Base-by-base conservation (phyloP, 2,329 filamentous ascomycete genomes). In the Aotearoamyces nothofagi region DNA sequence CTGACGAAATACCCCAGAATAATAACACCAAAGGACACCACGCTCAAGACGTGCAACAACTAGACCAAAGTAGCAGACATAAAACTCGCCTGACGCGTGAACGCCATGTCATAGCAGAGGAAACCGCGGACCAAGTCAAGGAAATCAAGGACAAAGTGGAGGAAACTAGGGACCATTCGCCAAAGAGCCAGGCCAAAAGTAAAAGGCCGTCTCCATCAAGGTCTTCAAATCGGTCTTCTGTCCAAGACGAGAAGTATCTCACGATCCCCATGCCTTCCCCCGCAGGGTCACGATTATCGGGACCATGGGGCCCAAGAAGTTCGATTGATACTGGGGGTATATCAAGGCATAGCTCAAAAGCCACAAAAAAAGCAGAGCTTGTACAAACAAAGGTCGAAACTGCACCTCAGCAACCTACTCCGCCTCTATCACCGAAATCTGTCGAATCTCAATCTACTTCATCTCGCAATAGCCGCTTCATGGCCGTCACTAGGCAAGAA, bases 401-500 rank as follows among this genome's bases (percentile, higher is more conserved):
- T 14, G 19, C 7, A 20, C n/a, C 24, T 5, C 39, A 38, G 22
- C 37, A 43, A 12, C 44, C 47, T 7, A 47, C 42, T 8, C 46
- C 43, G 15, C 47, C 46, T 12, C 24, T 42, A 5, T 49, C 46
- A 12, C 47, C 47, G 12, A 37, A 31, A 13, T 41, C 43, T n/a
- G 25, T 39, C 13, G 38, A 44, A 26, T 10, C 12, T 4, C 13
- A 19, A 13, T n/a, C n/a, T 19, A 13, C 16, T 3, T 29, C 38
- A 9, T 30, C 39, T 19, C 27, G 31, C 2, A 43, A 32, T 17
- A 40, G 40, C 26, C 39, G 46, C 3, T 45, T 64, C 12, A 64
- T 67, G 47, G 56, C 60, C 9, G 62, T 67, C 15, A 67, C 63
- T 0, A 50, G 58, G 31, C 61, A 66, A 41, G 63, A 67, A 44